Evolutionary conservation across 2,329 filamentous ascomycete genomes (phyloP), one percentile per base, ranked within the genome.

Genomic region (Fusarium sterilihyphosum): DNA sequence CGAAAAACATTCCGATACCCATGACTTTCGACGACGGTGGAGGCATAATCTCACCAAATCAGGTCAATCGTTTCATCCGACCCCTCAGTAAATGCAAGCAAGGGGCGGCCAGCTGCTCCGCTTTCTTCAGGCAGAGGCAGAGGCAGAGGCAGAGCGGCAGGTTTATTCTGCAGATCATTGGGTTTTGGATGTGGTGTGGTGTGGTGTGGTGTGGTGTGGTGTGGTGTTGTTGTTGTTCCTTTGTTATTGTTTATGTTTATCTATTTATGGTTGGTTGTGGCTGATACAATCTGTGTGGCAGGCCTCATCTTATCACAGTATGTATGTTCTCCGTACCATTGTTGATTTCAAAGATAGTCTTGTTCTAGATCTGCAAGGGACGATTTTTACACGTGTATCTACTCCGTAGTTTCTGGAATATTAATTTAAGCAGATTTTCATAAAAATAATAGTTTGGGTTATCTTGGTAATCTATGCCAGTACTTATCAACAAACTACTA

Each of bases 1-100:
- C 57, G 29, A 73, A 75, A 71, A 70, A 74, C 63, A 76, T 73
- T 72, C 61, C 73, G 66, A 76, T 64, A 77, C 74, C 74, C 70
- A 73, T 73, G 74, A 56, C 67, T 65, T 46, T 65, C 49, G 65
- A 59, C 24, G 38, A 49, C 52, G 41, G 46, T 43, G 54, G 54
- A 47, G 57, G 62, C 29, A 65, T 40, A 41, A 22, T 58, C n/a
- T 66, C 56, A 37, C 65, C 67, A 74, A 75, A 67, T 67, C 66
- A 71, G 49, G 53, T 56, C 66, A 72, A 61, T 38, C 53, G 72
- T 70, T 67, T 67, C 62, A 71, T 67, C 44, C 54, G 57, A 78
- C 65, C 71, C 72, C 70, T 68, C 67, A 67, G 61, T 47, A 56
- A 62, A 52, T 57, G 74, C 63, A 61, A 61, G 52, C 75, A 75